Percentiles rank a stretch among this genome's conserved stretches.
These are phyloP conservation scores for Cryoendolithus antarcticus DNA, from an alignment of 2,329 filamentous ascomycete species.

Conservation along the genomic window DNA sequence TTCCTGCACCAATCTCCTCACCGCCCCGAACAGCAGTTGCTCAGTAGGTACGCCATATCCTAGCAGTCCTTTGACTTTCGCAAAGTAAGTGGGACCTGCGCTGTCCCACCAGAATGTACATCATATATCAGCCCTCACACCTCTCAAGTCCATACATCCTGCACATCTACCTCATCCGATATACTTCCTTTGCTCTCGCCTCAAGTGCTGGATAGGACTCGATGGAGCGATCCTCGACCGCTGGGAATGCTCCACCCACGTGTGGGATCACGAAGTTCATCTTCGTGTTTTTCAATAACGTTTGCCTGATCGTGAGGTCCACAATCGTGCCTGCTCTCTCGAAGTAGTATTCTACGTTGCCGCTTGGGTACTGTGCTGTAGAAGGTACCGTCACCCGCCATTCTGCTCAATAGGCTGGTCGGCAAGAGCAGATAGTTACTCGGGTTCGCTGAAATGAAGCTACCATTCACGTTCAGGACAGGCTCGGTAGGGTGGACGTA, in stretches of 20 bases:
- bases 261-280: slow-evolving; percentile 36
- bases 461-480: slow-evolving; percentile 14
- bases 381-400: too few relatives aligned
- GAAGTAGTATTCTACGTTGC: slow-evolving; percentile 37
- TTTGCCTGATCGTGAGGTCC: slow-evolving; percentile 33
- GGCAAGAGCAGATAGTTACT: slow-evolving; percentile 10
- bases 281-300: slow-evolving; percentile 29
- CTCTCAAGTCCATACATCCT: slow-evolving; percentile 12
- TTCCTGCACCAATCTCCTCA: slow-evolving; percentile 7
- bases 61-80: slow-evolving; percentile 24
- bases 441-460: slow-evolving; percentile 10
- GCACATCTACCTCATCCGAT: slow-evolving; percentile 4
- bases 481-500: slow-evolving; percentile 41
- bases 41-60: slow-evolving; percentile 19
- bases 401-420: too few relatives aligned
- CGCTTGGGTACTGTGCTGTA: slow-evolving; percentile 15
- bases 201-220: slow-evolving; percentile 13
- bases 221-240: slow-evolving; percentile 30
- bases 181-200: too few relatives aligned
- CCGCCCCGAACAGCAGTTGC: slow-evolving; percentile 27
- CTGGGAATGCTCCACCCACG: slow-evolving; percentile 30
- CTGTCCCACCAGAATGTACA: slow-evolving; percentile 18
- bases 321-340: slow-evolving; percentile 35
- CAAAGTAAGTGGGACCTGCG: slow-evolving; percentile 25
- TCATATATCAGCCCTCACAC: background rate